Evolutionary conservation across 345 rosid species (phyloP).

Genomic region (Populus tremula): DNA sequence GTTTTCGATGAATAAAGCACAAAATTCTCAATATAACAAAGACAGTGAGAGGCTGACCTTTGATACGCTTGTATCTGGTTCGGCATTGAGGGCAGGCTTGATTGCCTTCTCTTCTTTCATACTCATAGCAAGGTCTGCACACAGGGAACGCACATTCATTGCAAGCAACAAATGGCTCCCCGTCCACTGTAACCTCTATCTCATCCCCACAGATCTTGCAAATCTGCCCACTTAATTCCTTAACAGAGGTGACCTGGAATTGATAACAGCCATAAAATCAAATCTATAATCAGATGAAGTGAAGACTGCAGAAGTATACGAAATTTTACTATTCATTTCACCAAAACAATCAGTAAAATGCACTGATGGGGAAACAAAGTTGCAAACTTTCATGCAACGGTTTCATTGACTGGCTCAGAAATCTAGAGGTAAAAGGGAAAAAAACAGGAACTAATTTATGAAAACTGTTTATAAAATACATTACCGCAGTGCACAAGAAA

Average conservation of each 20-base stretch:
- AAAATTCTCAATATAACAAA: background rate
- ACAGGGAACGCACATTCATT: constrained; percentile 98
- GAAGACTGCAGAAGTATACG: background rate
- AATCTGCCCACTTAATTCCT: constrained; percentile 65
- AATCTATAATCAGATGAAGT: constrained; percentile 2
- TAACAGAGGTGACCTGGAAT: constrained; percentile 62
- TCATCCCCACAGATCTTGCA: constrained; percentile 97
- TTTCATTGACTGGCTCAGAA: constrained; percentile 20
- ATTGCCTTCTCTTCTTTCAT: constrained; percentile 91
- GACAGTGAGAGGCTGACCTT: constrained; percentile 41
- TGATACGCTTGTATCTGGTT: constrained; percentile 81
- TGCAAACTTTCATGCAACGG: constrained; percentile 17
- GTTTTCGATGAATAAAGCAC: background rate
- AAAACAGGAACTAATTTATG: background rate
- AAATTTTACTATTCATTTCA: constrained; percentile 7
- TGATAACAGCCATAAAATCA: constrained; percentile 6
- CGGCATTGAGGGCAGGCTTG: constrained; percentile 92
- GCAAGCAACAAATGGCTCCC: constrained; percentile 93
- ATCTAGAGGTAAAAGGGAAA: constrained; percentile 12
- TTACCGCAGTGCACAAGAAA: background rate
- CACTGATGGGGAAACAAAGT: constrained; percentile 8
- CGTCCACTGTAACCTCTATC: constrained; percentile 58
- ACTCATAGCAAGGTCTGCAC: constrained; percentile 86
- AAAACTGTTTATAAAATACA: background rate
- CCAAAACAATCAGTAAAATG: background rate